Evolutionary conservation across 768 basidiomycete genomes (phyloP).

Genomic region (Serendipita vermifera): DNA sequence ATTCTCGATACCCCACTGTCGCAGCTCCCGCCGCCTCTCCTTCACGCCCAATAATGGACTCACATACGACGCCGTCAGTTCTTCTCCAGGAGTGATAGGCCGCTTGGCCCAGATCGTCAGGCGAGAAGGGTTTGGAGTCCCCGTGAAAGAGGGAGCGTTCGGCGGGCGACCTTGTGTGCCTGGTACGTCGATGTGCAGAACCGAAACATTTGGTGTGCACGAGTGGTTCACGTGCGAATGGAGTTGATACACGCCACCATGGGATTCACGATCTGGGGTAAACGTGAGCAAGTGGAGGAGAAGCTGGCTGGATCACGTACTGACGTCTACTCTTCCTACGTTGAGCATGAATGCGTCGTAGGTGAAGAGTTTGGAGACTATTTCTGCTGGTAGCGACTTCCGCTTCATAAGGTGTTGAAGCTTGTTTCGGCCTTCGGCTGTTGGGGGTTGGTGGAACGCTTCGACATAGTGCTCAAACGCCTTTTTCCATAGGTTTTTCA

Average conservation of each 20-base stretch:
- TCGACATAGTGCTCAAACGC: conserved; percentile 44
- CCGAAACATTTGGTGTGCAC: conserved; percentile 67
- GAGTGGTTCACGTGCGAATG: conserved; percentile 84
- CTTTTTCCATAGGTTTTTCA: conserved; percentile 64
- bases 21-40: conserved; percentile 39
- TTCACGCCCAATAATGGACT: conserved; percentile 23
- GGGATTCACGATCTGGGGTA: conserved; percentile 57
- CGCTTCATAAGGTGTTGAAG: conserved; percentile 44
- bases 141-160: too few species aligned
- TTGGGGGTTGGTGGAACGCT: conserved; percentile 49
- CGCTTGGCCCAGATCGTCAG: conserved; percentile 61
- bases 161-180: too few species aligned
- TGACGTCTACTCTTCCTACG: conserved; percentile 67
- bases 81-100: conserved; percentile 55
- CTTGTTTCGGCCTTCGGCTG: conserved; percentile 40
- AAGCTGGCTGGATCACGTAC: conserved; percentile 30
- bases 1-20: conserved; percentile 62
- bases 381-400: conserved; percentile 29
- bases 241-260: conserved; percentile 73
- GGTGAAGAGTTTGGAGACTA: conserved; percentile 50
- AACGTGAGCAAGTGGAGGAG: conserved; percentile 11
- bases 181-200: conserved; percentile 61
- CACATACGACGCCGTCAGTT: conserved; percentile 41
- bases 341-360: conserved; percentile 65
- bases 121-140: too few species aligned